Percentiles rank a stretch among this genome's conserved stretches.
These are phyloP conservation scores for Capsicum rhomboideum DNA, from an alignment of 257 asterid species.

Conservation along the genomic window DNA sequence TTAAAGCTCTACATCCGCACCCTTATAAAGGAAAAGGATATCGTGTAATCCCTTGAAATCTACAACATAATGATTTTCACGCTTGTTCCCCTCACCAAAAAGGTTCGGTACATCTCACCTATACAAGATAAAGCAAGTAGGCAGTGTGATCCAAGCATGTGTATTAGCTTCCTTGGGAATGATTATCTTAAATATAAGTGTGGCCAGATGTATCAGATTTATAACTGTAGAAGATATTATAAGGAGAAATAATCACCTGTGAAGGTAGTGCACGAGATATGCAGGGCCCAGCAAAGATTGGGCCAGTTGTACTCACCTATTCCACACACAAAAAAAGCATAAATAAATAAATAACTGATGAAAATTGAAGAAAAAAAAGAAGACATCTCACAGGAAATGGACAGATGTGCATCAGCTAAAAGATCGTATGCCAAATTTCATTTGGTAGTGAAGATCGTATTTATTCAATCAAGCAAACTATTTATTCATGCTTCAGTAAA, in stretches of 20 bases:
- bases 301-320: conserved; percentile 80
- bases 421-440: not conserved
- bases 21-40: not conserved
- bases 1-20: not conserved
- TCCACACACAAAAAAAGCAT: not conserved
- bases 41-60: not conserved
- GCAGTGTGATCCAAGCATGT: not conserved
- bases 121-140: not conserved
- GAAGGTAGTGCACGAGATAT: conserved; percentile 50
- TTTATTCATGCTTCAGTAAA: not conserved
- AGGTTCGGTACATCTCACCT: not conserved
- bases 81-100: not conserved
- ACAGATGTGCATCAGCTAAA: not conserved
- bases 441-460: not conserved
- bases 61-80: not conserved
- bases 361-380: not conserved
- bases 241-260: conserved; percentile 40
- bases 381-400: not conserved
- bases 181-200: not conserved
- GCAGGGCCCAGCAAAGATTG: conserved; percentile 89
- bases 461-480: not conserved
- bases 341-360: not conserved
- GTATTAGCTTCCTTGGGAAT: not conserved
- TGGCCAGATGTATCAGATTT: not conserved
- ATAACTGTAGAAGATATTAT: not conserved